phyloP scores from a whole-genome alignment of 495 filamentous ascomycete genomes.

The Aspergillus haitiensis region DNA sequence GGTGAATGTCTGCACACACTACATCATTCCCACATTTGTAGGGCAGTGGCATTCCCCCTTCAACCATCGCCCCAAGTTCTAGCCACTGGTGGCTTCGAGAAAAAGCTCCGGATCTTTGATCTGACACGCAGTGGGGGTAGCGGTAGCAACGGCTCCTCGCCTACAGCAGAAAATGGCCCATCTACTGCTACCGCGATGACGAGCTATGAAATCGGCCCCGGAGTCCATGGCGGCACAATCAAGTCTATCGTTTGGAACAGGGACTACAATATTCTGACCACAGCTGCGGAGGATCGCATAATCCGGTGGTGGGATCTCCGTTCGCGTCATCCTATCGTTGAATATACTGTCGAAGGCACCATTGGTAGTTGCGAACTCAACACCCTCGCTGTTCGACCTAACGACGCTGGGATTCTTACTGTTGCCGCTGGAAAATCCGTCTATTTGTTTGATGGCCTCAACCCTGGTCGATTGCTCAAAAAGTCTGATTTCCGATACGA shows the following conservation, averaged over 20 bases:
- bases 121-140: conserved; percentile 51
- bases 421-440: conserved; percentile 80
- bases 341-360: conserved; percentile 72
- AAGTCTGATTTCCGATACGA: conserved; percentile 72
- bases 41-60: conserved; percentile 83
- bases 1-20: conserved; percentile 88
- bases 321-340: conserved; percentile 64
- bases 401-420: conserved; percentile 49
- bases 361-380: conserved; percentile 92
- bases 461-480: conserved; percentile 72
- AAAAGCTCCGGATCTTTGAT: conserved; percentile 95
- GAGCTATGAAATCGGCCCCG: conserved; percentile 83
- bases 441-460: conserved; percentile 84
- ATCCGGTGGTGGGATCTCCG: conserved; percentile 94
- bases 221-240: conserved; percentile 80
- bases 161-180: conserved; percentile 37
- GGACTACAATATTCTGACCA: conserved; percentile 84
- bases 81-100: conserved; percentile 92
- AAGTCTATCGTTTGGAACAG: conserved; percentile 91
- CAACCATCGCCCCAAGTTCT: conserved; percentile 72
- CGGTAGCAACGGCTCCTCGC: conserved; percentile 44
- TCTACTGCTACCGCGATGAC: conserved; percentile 43
- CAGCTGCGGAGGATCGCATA: conserved; percentile 84
- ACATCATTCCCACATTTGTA: conserved; percentile 90
- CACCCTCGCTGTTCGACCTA: conserved; percentile 40